Evolutionary conservation across 2,329 filamentous ascomycete genomes (phyloP), one percentile per base, ranked within the genome.

Genomic region (Claviceps sorghi): DNA sequence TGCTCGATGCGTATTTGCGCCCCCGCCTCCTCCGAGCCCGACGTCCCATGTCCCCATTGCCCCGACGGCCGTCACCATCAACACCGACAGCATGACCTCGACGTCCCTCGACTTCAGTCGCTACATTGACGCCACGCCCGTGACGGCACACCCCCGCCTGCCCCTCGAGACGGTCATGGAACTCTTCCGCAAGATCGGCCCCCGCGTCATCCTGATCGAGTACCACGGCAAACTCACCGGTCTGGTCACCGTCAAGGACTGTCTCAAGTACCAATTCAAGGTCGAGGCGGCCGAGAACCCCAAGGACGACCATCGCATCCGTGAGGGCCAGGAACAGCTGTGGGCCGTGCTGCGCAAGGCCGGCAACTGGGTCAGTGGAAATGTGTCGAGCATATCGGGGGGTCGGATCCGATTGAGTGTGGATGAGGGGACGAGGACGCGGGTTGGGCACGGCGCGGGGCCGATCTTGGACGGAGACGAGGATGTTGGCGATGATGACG

Each of bases 101-200:
- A 73, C 76, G 7, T 75, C 70, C 1, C 66, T 96, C 36, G 88
- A 97, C 63, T 87, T 98, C 59, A 84, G 83, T 60, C 82, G 86
- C 48, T 97, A 91, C 63, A 83, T 95, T 50, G 91, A 98, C 64
- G 77, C 83, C 9, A 95, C 90, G 0, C 93, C 93, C 0, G 80
- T 98, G 2, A 86, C 89, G 0, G 90, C 90, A 1, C 93, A 98
- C 63, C 93, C 93, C 0, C 82, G 88, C 1, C 79, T 97, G 1
- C 86, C 91, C 0, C 80, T 98, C 0, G 93, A 98, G 69, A 98
- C 93, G 0, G 91, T 95, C 34, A 96, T 98, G 89, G 93, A 98
- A 64, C 76, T 98, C 11, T 98, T 98, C 74, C 91, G 91, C 66
- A 98, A 97, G 71, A 94, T 98, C 65, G 93, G 93, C 0, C 93